Base-by-base conservation (phyloP, 2,329 filamentous ascomycete species). In the Nothophaeocryptopus gaeumannii region DNA sequence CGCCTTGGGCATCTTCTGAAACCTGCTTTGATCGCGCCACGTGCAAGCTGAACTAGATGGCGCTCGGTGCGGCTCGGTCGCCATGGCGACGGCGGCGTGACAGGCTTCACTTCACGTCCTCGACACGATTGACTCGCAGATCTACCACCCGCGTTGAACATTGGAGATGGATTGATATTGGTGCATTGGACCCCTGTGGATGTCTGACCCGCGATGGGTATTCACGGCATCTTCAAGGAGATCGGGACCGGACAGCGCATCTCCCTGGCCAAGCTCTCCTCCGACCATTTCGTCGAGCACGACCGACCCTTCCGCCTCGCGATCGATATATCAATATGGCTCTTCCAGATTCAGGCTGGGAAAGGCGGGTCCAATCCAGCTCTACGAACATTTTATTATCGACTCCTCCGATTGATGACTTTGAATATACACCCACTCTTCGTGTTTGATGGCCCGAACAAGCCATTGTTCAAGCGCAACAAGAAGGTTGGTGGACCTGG, bases 271-370 rank as follows among this genome's bases (percentile, higher is more conserved):
- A 95, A 89, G 65, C 79, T 97, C 43, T 86, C 91, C 29, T 78
- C 90, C 39, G 82, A 90, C 40, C 85, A 88, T 59, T 81, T 95
- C 56, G 82, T 89, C 62, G 71, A 78, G 46, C 83, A 82, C 9
- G 79, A 80, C 16, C 80, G 85, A 1, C 91, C 91, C 0, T 75
- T 97, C 35, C 85, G 91, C 35, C 78, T 99, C 39, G 93, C 93
- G 34, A 87, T 99, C 57, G 93, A 99, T 67, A 87, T 95, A 60
- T 89, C 90, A 2, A 97, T 99, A 65, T 99, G 93, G 93, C 86
- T 96, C 38, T 97, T 96, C 65, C 93, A 99, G 65, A 85, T 85
- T 10, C 90, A 95, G 65, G 85, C 89, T 11, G 88, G 88, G 13
- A 83, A 84, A 73, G 85, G 92, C 39, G 93, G 93, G 52, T 83